These are phyloP conservation scores for Datisca glomerata DNA, from an alignment of 306 rosid genomes.

Conservation along the genomic window DNA sequence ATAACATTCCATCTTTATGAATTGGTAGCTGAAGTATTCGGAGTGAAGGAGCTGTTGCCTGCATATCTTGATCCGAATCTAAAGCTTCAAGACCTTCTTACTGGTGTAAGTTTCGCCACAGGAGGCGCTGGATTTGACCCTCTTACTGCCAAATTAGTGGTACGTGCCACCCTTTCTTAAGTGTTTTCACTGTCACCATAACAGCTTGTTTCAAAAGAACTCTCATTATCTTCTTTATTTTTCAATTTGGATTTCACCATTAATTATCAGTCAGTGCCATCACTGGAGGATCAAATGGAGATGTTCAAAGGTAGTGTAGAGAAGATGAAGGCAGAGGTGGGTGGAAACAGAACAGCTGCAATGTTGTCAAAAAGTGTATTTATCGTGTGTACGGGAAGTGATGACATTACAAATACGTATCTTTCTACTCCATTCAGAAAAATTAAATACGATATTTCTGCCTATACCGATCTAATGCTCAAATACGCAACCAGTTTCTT, in stretches of 20 bases:
- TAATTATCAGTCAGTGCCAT: slow-evolving; percentile 31
- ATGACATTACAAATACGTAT: slow-evolving; percentile 57
- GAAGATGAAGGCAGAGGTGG: slow-evolving; percentile 26
- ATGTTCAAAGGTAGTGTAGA: slow-evolving; percentile 31
- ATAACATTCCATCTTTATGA: too few species aligned
- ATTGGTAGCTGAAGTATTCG: slow-evolving; percentile 53
- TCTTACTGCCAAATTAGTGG: slow-evolving; percentile 37
- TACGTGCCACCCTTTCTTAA: too few species aligned
- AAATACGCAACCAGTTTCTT: slow-evolving; percentile 33
- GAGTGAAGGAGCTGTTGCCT: slow-evolving; percentile 48
- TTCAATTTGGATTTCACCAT: too few species aligned
- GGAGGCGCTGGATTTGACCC: slow-evolving; percentile 71
- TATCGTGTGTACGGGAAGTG: slow-evolving; percentile 31
- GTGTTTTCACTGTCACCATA: too few species aligned
- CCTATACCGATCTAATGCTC: slow-evolving; percentile 45
- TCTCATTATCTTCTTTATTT: too few species aligned
- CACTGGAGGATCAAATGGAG: slow-evolving; percentile 36
- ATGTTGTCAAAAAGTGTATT: slow-evolving; percentile 43
- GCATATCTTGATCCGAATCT: slow-evolving; percentile 53
- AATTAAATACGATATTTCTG: slow-evolving; percentile 22
- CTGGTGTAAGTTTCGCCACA: slow-evolving; percentile 68
- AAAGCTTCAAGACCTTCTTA: slow-evolving; percentile 44
- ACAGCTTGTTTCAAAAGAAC: too few species aligned
- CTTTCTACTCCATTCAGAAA: slow-evolving; percentile 27
- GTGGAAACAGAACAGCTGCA: slow-evolving; percentile 15